Conservation (phyloP, 306 rosid species). For the Morella rubra region DNA sequence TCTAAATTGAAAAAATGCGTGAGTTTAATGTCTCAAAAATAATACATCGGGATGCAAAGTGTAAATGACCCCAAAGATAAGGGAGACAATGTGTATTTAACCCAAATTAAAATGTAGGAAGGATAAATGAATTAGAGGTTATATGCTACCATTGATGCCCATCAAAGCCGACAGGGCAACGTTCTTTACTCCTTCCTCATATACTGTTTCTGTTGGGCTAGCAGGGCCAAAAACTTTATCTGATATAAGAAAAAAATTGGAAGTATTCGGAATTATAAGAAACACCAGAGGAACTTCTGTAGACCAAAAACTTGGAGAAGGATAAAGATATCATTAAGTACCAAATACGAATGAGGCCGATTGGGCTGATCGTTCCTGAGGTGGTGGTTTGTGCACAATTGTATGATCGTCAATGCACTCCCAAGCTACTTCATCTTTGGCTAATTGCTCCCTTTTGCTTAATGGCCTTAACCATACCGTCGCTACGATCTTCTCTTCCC, state of each 20-base stretch:
- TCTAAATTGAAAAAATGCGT: no score
- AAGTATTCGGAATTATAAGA: not conserved
- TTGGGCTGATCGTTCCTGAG: conserved; percentile 69
- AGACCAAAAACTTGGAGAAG: not conserved
- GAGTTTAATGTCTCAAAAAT: no score
- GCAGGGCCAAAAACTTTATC: conserved; percentile 90
- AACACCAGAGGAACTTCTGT: not conserved
- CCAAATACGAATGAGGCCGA: conserved; percentile 81
- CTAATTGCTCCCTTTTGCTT: conserved; percentile 80
- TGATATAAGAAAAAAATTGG: conserved; percentile 25
- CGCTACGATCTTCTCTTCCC: conserved; percentile 94
- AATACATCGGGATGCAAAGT: no score
- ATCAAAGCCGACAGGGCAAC: conserved; percentile 87
- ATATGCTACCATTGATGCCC: conserved; percentile 83
- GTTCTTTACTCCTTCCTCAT: conserved; percentile 96
- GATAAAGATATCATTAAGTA: conserved; percentile 29
- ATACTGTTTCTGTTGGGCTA: conserved; percentile 70
- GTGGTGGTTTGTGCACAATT: conserved; percentile 62
- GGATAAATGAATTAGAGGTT: conserved; percentile 9
- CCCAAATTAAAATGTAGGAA: not conserved
- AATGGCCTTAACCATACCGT: conserved; percentile 92
- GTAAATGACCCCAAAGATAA: no score
- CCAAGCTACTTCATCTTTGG: conserved; percentile 96
- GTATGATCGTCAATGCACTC: conserved; percentile 78
- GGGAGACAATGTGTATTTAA: no score